Conservation (phyloP, 305 asterid genomes). For the Plantago rigida region DNA sequence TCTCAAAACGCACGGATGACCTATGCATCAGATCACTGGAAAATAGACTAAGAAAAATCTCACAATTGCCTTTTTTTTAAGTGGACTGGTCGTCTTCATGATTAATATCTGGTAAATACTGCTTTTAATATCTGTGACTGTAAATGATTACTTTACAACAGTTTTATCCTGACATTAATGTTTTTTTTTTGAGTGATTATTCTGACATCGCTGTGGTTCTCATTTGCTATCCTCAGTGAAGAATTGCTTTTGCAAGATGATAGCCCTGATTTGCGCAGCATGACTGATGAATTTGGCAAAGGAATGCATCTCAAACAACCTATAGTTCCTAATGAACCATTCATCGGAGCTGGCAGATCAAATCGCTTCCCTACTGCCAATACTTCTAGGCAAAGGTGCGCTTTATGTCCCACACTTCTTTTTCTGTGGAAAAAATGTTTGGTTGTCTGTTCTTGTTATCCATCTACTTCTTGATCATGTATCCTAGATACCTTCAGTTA, state of each 20-base stretch:
- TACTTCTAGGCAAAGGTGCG: slow-evolving; percentile 51
- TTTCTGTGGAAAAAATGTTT: slow-evolving; percentile 2
- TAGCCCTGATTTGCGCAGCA: slow-evolving; percentile 50
- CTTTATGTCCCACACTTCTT: slow-evolving; percentile 10
- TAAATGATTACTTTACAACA: neutral
- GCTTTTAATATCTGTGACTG: neutral
- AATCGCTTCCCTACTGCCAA: slow-evolving; percentile 41
- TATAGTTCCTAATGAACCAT: slow-evolving; percentile 38
- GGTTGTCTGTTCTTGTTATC: neutral
- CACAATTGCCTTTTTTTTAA: too few species aligned
- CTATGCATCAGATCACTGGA: too few species aligned
- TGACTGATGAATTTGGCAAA: slow-evolving; percentile 56
- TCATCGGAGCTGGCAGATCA: slow-evolving; percentile 47
- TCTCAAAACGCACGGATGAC: neutral
- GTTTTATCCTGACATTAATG: neutral
- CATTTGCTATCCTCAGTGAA: slow-evolving; percentile 49
- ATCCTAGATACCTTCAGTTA: neutral
- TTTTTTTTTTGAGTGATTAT: neutral
- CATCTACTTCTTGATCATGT: neutral
- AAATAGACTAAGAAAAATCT: neutral
- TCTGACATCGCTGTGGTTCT: neutral
- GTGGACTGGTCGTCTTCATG: neutral
- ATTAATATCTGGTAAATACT: neutral
- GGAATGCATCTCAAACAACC: slow-evolving; percentile 60
- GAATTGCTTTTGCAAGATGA: slow-evolving; percentile 93